These are phyloP conservation scores for Mucor lusitanicus DNA, from an alignment of 371 early-diverging fungal genomes.

Conservation along the genomic window DNA sequence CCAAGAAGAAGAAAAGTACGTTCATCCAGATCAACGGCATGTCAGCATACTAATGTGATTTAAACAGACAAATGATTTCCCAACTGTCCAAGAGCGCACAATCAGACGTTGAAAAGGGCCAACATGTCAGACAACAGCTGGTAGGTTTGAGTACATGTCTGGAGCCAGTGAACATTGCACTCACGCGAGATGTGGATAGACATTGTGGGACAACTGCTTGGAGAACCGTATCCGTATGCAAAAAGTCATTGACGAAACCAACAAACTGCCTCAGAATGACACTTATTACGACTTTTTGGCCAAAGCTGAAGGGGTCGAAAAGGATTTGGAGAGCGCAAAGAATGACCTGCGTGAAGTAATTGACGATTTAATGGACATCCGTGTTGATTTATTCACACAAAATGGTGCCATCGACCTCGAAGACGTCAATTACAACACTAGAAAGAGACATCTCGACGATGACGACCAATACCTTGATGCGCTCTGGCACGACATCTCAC, in stretches of 20 bases:
- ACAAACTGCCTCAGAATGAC: conserved; percentile 78
- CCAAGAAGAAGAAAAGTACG: conserved; percentile 78
- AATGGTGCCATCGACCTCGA: conserved; percentile 38
- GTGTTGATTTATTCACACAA: conserved; percentile 33
- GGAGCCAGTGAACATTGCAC: too few relatives aligned
- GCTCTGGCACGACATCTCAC: conserved; percentile 65
- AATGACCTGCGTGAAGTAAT: conserved; percentile 42
- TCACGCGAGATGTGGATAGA: conserved; percentile 25
- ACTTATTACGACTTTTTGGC: conserved; percentile 33
- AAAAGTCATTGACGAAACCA: conserved; percentile 72
- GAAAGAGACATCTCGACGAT: conserved; percentile 52
- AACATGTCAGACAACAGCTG: conserved; percentile 80
- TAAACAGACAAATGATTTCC: conserved; percentile 57
- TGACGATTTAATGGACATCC: conserved; percentile 50
- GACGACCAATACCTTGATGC: conserved; percentile 61
- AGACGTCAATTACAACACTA: conserved; percentile 25
- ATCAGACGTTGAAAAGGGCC: conserved; percentile 87
- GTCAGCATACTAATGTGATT: neutral
- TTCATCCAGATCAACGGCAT: neutral
- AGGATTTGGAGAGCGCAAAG: conserved; percentile 33
- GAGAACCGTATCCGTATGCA: conserved; percentile 92
- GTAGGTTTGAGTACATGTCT: conserved; percentile 9
- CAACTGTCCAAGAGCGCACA: conserved; percentile 71
- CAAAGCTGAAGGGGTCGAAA: conserved; percentile 32
- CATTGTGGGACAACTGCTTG: conserved; percentile 84